A percentile compares a stretch with the other conserved stretches of the same genome.
Conservation (phyloP, 2,329 filamentous ascomycete species). For the Diaporthe helianthi region DNA sequence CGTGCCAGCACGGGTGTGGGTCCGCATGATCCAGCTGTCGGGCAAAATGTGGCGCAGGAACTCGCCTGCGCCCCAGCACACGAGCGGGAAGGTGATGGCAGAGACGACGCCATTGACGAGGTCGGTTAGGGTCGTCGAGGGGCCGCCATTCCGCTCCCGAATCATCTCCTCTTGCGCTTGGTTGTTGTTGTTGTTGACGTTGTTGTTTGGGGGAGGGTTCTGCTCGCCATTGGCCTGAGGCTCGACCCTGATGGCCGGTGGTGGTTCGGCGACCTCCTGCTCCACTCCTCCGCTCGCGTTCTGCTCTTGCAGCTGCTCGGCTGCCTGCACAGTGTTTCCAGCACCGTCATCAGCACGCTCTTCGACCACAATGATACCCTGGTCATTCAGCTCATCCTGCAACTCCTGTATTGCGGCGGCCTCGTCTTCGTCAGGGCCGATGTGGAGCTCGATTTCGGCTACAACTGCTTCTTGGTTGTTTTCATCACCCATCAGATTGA, state of each 20-base stretch:
- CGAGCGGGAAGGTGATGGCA: conserved; percentile 77
- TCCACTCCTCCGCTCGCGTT: conserved; percentile 17
- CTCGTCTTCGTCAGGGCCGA: conserved; percentile 44
- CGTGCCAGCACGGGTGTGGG: conserved; percentile 50
- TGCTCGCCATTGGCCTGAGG: conserved; percentile 29
- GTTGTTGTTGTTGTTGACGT: conserved; percentile 36
- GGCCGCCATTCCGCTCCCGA: conserved; percentile 40
- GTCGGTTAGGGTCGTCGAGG: conserved; percentile 47
- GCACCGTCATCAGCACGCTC: conserved; percentile 12
- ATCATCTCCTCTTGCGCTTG: conserved; percentile 32
- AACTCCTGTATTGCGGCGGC: conserved; percentile 36
- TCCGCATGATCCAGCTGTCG: conserved; percentile 65
- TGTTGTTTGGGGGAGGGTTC: conserved; percentile 29
- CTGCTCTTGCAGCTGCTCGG: conserved; percentile 18
- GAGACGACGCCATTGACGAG: conserved; percentile 59
- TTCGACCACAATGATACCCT: conserved; percentile 26
- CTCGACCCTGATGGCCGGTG: conserved; percentile 24
- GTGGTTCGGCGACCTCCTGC: conserved; percentile 24
- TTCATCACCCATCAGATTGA: conserved; percentile 46
- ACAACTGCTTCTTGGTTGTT: conserved; percentile 39
- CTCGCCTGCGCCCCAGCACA: conserved; percentile 81
- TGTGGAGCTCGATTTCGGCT: conserved; percentile 40
- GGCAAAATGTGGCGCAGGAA: conserved; percentile 74
- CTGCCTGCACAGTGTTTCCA: conserved; percentile 1
- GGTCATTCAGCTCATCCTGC: conserved; percentile 41